Base-by-base conservation (phyloP, 1,139 yeast species). In the Debaryomyces coudertii region DNA sequence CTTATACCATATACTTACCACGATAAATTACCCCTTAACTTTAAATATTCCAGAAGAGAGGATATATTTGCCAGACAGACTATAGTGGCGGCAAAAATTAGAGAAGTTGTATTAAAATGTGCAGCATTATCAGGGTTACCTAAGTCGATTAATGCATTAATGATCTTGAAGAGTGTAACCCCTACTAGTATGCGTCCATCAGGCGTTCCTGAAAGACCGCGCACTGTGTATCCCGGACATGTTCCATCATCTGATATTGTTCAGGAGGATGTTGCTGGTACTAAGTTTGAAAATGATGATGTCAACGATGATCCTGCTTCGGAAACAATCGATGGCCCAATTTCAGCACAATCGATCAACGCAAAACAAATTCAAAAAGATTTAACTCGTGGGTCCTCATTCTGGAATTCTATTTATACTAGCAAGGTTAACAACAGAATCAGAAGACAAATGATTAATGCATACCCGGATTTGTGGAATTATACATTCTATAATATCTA, bases 391-490 rank as follows among this genome's bases (percentile, higher is more conserved):
- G 96, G 96, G 1, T 63, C 77, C 1, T 71, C 73, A n/a, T 84
- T 87, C 60, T 90, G 95, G 90, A 79, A 82, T 52, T 69, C 77
- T 16, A 83, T 90, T 1, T 92, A 90, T 61, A 82, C 85, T 41
- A 69, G 68, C 43, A 90, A 90, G 62, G 82, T 90, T 24, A 79
- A 90, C 41, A 66, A 69, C 18, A 71, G 95, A 25, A 88, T 90
- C 31, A 73, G 75, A 43, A 76, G 76, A 45, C 95, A 90, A 57
- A 73, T 90, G 80, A 65, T 74, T 45, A 70, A 79, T 2, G 87
- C 96, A 11, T 89, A 90, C 62, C 96, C 96, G 0, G 97, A 90
- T 62, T 75, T 90, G 50, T 87, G 93, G 83, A 76, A 79, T 50
- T 86, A 77, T 59, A 83, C 95, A 0, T 71, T 85, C 47, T 81